phyloP scores from a whole-genome alignment of 2,329 filamentous ascomycete species.

The Xylariales sp. region DNA sequence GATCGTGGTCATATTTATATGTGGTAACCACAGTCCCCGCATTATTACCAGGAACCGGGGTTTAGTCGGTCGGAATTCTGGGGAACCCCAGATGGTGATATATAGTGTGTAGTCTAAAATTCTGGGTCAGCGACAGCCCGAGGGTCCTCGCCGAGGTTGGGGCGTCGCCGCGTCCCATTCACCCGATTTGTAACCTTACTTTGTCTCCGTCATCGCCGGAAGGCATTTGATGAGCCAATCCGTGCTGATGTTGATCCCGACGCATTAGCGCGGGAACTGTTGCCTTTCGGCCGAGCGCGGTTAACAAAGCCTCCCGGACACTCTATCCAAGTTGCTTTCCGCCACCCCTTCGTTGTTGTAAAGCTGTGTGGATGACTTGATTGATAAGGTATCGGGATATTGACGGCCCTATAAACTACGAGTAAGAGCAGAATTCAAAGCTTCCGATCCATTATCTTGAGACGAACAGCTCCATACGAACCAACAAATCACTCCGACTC shows the following conservation, averaged over 20 bases:
- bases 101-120: conserved; percentile 4
- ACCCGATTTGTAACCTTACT: conserved; percentile 21
- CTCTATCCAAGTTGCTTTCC: not conserved
- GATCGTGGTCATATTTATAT: conserved; percentile 9
- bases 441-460: not conserved
- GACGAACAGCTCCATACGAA: not conserved
- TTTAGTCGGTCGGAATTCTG: conserved; percentile 15
- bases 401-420: not conserved
- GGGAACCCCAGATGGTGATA: conserved; percentile 14
- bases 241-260: conserved; percentile 3
- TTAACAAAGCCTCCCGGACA: not conserved
- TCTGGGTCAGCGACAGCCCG: conserved; percentile 17
- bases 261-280: not conserved
- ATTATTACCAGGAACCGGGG: conserved; percentile 16
- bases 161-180: conserved; percentile 25
- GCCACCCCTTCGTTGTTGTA: not conserved
- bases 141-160: conserved; percentile 26
- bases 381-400: not conserved
- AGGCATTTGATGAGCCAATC: conserved; percentile 7
- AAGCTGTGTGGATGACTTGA: not conserved
- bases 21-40: conserved; percentile 14
- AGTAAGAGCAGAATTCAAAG: not conserved
- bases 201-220: conserved; percentile 12
- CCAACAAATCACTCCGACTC: conserved; percentile 9
- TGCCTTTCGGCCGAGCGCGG: conserved; percentile 31